These are phyloP conservation scores for Fusarium sp. DNA, from an alignment of 2,329 filamentous ascomycete species.

Conservation along the genomic window DNA sequence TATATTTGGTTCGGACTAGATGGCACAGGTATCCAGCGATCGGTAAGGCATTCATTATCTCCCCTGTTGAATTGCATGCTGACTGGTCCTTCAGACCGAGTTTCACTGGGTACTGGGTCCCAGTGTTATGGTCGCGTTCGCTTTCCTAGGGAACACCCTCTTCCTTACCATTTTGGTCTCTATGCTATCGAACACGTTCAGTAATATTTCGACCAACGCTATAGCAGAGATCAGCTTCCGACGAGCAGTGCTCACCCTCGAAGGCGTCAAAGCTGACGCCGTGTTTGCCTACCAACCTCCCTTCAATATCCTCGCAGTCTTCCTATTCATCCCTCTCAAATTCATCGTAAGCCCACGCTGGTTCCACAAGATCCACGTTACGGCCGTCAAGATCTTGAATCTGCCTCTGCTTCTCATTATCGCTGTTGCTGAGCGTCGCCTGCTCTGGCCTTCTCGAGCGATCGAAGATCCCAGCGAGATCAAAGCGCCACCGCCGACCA, in stretches of 20 bases:
- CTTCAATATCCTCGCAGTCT: constrained; percentile 83
- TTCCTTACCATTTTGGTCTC: constrained; percentile 92
- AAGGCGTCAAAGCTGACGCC: constrained; percentile 86
- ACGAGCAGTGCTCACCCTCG: constrained; percentile 82
- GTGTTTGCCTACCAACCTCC: constrained; percentile 86
- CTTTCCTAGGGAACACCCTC: constrained; percentile 86
- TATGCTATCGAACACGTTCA: constrained; percentile 87
- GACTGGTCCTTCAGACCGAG: constrained; percentile 60
- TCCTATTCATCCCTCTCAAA: constrained; percentile 80
- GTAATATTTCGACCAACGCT: constrained; percentile 79
- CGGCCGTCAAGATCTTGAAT: constrained; percentile 79
- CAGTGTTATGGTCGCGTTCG: constrained; percentile 83
- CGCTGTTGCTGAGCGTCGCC: constrained; percentile 75
- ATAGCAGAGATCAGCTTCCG: constrained; percentile 88
- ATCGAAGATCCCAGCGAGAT: constrained; percentile 32
- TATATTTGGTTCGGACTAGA: constrained; percentile 94
- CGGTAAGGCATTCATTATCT: constrained; percentile 54
- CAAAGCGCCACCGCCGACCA: constrained; percentile 43
- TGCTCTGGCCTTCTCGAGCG: constrained; percentile 67
- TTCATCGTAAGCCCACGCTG: constrained; percentile 82
- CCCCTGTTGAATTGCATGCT: constrained; percentile 6
- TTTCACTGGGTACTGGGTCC: constrained; percentile 87
- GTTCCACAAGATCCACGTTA: constrained; percentile 92
- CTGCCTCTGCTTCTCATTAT: constrained; percentile 80
- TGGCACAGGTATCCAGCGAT: constrained; percentile 71